These are phyloP conservation scores for Coleophoma eucalyptorum DNA, from an alignment of 2,329 filamentous ascomycete genomes.

Conservation along the genomic window DNA sequence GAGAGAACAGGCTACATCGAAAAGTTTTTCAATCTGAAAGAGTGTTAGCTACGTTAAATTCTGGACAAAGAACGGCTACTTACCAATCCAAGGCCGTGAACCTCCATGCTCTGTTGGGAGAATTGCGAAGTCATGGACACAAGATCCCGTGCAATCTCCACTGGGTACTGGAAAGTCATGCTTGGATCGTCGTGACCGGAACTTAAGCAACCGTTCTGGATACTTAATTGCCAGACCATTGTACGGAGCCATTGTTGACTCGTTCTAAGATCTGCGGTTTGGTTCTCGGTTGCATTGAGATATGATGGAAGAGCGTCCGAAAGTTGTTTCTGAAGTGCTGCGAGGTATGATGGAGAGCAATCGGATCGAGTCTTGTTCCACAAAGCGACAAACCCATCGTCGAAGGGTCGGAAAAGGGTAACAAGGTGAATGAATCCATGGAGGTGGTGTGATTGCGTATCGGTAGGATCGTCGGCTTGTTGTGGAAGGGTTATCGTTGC, in stretches of 20 bases:
- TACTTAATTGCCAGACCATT: constrained; percentile 58
- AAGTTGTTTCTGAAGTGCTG: constrained; percentile 58
- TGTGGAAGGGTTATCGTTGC: constrained; percentile 65
- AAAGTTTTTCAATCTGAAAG: constrained; percentile 70
- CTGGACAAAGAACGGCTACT: constrained; percentile 25
- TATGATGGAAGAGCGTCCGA: constrained; percentile 49
- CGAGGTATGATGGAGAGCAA: constrained; percentile 53
- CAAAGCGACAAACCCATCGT: constrained; percentile 57
- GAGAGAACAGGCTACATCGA: constrained; percentile 71
- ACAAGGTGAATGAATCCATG: constrained; percentile 57
- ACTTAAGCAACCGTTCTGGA: constrained; percentile 49
- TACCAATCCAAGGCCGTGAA: constrained; percentile 71
- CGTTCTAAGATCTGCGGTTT: constrained; percentile 49
- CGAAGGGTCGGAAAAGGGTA: constrained; percentile 61
- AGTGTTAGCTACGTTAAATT: constrained; percentile 4
- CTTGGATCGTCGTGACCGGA: constrained; percentile 43
- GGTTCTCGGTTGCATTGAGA: constrained; percentile 46
- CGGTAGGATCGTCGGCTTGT: constrained; percentile 55
- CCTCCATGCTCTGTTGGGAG: constrained; percentile 67
- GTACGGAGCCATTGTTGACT: constrained; percentile 65
- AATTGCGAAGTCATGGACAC: constrained; percentile 67
- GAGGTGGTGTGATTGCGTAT: constrained; percentile 48
- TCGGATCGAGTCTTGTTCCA: constrained; percentile 64
- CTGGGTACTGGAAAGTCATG: constrained; percentile 60
- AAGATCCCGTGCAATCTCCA: constrained; percentile 59